These are phyloP conservation scores for Lathyrus sativus DNA, from an alignment of 306 rosid species.

Conservation along the genomic window DNA sequence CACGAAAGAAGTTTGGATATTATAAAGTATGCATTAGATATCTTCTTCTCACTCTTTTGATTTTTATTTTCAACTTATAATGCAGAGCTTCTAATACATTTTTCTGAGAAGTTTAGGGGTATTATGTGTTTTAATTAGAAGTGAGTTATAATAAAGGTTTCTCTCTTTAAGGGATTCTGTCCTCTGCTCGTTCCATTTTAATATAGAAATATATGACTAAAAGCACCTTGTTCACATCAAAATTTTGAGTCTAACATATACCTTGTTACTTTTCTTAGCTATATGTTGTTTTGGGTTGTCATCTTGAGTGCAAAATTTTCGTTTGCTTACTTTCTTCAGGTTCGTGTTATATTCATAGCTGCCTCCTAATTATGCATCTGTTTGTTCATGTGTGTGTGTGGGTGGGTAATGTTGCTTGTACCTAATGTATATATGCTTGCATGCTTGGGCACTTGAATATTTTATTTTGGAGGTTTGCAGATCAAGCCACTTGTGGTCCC, in stretches of 20 bases:
- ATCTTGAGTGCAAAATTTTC: slow-evolving; percentile 76
- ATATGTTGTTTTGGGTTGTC: slow-evolving; percentile 83
- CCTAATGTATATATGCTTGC: background rate
- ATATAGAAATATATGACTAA: background rate
- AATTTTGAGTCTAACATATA: background rate
- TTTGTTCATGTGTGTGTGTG: background rate
- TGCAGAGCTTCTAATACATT: background rate
- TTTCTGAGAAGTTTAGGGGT: slow-evolving; percentile 10
- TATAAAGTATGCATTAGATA: slow-evolving; percentile 63
- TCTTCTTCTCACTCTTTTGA: background rate
- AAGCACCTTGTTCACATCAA: background rate
- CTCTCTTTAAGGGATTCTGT: slow-evolving; percentile 2
- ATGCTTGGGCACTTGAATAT: background rate
- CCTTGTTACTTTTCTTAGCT: slow-evolving; percentile 51
- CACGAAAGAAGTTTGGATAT: slow-evolving; percentile 86
- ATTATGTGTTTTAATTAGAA: slow-evolving; percentile 4
- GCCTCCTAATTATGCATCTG: background rate
- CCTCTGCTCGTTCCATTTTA: slow-evolving; percentile 2
- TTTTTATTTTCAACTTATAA: background rate
- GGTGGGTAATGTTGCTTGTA: background rate
- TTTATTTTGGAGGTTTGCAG: slow-evolving; percentile 48
- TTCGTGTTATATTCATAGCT: slow-evolving; percentile 30
- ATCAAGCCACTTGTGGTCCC: slow-evolving; percentile 82
- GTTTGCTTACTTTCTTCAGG: slow-evolving; percentile 96
- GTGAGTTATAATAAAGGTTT: background rate